These are phyloP conservation scores for Penicillium arizonense DNA, from an alignment of 495 filamentous ascomycete species.

Conservation along the genomic window DNA sequence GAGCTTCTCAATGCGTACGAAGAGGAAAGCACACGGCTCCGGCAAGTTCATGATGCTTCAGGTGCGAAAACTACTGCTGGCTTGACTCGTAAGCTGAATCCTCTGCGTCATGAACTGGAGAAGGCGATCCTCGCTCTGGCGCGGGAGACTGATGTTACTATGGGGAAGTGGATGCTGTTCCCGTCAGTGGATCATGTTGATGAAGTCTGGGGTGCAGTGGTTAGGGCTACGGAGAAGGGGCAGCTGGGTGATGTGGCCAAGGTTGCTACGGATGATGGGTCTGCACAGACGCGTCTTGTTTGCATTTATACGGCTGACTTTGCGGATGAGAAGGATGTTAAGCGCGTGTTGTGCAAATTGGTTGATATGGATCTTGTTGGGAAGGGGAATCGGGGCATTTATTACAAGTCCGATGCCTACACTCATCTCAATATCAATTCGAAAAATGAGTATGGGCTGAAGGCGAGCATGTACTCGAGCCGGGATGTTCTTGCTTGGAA, in stretches of 20 bases:
- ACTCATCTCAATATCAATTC: conserved; percentile 66
- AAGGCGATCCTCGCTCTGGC: conserved; percentile 57
- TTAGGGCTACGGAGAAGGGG: conserved; percentile 58
- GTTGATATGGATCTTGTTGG: conserved; percentile 58
- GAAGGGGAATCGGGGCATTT: conserved; percentile 51
- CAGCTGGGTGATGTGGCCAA: conserved; percentile 69
- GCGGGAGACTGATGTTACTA: conserved; percentile 47
- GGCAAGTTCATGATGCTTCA: conserved; percentile 36
- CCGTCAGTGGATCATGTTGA: conserved; percentile 55
- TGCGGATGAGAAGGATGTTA: conserved; percentile 63
- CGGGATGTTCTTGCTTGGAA: conserved; percentile 37
- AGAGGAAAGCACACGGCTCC: conserved; percentile 32
- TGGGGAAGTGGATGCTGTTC: conserved; percentile 91
- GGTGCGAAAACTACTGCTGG: conserved; percentile 31
- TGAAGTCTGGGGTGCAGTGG: conserved; percentile 60
- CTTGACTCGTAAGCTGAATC: conserved; percentile 49
- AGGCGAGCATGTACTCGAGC: conserved; percentile 52
- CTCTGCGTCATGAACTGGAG: conserved; percentile 49
- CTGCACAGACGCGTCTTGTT: conserved; percentile 50
- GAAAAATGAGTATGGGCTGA: conserved; percentile 66
- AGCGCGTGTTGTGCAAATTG: conserved; percentile 59
- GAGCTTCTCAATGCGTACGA: conserved; percentile 43
- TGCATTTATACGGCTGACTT: conserved; percentile 79
- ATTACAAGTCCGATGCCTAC: conserved; percentile 82
- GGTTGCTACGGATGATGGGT: conserved; percentile 56